Conservation (phyloP, 352 stramenopile species). For the Phytophthora quininea region DNA sequence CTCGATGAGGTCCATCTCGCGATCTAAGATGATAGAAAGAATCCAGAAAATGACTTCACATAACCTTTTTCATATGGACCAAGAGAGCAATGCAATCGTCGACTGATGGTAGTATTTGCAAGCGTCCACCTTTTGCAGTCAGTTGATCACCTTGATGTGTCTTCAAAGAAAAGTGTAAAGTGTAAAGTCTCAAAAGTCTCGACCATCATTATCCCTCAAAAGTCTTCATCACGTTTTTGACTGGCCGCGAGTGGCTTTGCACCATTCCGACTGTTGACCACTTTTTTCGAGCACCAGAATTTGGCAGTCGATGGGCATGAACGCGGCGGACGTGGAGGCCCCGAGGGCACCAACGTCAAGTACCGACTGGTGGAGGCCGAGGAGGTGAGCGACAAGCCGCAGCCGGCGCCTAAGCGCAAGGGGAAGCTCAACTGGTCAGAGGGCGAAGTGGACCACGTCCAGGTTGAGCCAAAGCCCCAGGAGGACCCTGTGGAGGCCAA, state of each 20-base stretch:
- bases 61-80: too few relatives aligned
- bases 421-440: slow-evolving; percentile 81
- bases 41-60: too few relatives aligned
- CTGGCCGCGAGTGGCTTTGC: slow-evolving; percentile 14
- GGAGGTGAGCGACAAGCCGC: slow-evolving; percentile 57
- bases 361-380: slow-evolving; percentile 86
- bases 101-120: too few relatives aligned
- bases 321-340: slow-evolving; percentile 23
- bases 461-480: slow-evolving; percentile 5
- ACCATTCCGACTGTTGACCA: slow-evolving; percentile 16
- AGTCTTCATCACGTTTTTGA: slow-evolving; percentile 21
- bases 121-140: too few relatives aligned
- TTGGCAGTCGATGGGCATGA: slow-evolving; percentile 32
- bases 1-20: too few relatives aligned
- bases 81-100: too few relatives aligned
- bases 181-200: too few relatives aligned
- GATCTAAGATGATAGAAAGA: too few relatives aligned
- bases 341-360: slow-evolving; percentile 58
- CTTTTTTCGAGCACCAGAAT: neutral
- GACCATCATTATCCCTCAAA: neutral
- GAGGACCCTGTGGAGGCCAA: slow-evolving; percentile 13
- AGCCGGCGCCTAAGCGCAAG: slow-evolving; percentile 52
- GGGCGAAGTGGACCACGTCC: slow-evolving; percentile 30
- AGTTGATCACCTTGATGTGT: neutral
- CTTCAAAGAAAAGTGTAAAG: neutral